Evolutionary conservation across 495 filamentous ascomycete species (phyloP).

Genomic region (Filosporella fistucella): DNA sequence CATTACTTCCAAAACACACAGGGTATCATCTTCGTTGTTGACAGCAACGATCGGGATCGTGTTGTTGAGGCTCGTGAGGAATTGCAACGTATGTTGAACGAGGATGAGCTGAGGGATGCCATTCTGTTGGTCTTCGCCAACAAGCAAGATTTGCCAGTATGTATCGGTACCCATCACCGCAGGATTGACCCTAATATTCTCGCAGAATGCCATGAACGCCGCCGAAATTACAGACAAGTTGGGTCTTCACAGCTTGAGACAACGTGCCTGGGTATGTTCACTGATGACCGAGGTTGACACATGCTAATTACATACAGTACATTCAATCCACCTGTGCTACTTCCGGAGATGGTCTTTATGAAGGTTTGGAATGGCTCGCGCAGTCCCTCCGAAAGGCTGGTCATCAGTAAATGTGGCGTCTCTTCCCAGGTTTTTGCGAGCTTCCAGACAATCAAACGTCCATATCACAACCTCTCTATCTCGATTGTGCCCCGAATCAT

Average conservation of each 20-base stretch:
- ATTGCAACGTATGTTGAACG: conserved; percentile 99
- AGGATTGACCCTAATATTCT: conserved; percentile 12
- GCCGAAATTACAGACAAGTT: conserved; percentile 99
- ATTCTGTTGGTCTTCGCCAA: conserved; percentile 98
- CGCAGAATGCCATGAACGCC: conserved; percentile 97
- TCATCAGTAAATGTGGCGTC: conserved; percentile 57
- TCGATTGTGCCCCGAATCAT: conserved; percentile 22
- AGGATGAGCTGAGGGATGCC: conserved; percentile 97
- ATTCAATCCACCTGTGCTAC: conserved; percentile 99
- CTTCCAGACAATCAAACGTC: conserved; percentile 20
- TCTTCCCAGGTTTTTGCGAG: conserved; percentile 13
- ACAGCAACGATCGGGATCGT: conserved; percentile 99
- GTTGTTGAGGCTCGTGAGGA: conserved; percentile 98
- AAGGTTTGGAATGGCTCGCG: conserved; percentile 99
- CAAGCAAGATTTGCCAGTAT: conserved; percentile 99
- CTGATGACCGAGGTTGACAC: conserved; percentile 2
- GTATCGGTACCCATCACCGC: conserved; percentile 26
- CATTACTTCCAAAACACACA: conserved; percentile 99
- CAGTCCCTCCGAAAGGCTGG: conserved; percentile 89
- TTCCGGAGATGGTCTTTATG: conserved; percentile 98
- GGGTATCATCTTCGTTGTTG: conserved; percentile 99
- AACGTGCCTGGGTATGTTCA: conserved; percentile 91
- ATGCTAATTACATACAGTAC: conserved; percentile 56
- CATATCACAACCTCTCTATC: conserved; percentile 24
- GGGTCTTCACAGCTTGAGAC: conserved; percentile 95